phyloP scores from a whole-genome alignment of 2,329 filamentous ascomycete genomes.

The Fusarium sarcochroum region DNA sequence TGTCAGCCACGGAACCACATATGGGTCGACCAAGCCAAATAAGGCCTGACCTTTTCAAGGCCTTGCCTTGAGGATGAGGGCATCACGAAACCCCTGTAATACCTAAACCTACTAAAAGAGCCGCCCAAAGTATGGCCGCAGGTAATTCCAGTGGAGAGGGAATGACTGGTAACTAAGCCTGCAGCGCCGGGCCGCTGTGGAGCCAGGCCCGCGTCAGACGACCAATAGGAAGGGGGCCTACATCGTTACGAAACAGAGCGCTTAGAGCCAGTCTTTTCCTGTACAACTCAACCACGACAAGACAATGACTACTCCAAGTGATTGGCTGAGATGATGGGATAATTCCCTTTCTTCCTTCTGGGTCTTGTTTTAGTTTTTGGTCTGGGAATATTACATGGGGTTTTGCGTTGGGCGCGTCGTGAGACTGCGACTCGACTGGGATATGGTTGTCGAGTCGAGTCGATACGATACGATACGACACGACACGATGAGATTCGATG shows the following conservation, averaged over 20 bases:
- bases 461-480: constrained; percentile 10
- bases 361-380: constrained; percentile 13
- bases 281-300: constrained; percentile 14
- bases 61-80: constrained; percentile 27
- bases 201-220: constrained; percentile 9
- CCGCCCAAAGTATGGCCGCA: constrained; percentile 35
- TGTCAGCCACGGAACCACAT: constrained; percentile 6
- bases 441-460: constrained; percentile 1
- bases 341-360: constrained; percentile 6
- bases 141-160: constrained; percentile 37
- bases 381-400: constrained; percentile 5
- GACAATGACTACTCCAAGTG: constrained; percentile 2
- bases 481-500: constrained; percentile 32
- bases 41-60: constrained; percentile 16
- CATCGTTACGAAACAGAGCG: constrained; percentile 43
- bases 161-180: constrained; percentile 40
- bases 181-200: constrained; percentile 36
- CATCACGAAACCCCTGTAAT: constrained; percentile 28
- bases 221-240: constrained; percentile 40
- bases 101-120: constrained; percentile 23
- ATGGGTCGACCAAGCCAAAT: constrained; percentile 29
- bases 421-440: constrained; percentile 44
- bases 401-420: constrained; percentile 44
- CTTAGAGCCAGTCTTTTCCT: constrained; percentile 38
- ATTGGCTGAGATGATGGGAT: constrained; percentile 28